phyloP scores from a whole-genome alignment of 2,329 filamentous ascomycete genomes.

The Volutella citrinella region DNA sequence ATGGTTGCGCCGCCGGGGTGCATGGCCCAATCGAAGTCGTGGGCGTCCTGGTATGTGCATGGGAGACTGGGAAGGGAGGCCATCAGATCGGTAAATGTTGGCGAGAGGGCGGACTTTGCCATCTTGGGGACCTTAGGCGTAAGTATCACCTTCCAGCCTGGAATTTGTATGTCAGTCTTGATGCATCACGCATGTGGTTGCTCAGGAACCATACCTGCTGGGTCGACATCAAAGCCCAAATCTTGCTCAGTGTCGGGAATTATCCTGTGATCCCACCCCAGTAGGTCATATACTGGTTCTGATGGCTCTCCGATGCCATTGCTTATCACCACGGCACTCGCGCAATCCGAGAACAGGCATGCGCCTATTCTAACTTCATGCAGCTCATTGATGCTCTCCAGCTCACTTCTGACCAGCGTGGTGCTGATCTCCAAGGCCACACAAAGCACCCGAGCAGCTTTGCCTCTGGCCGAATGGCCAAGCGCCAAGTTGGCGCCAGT shows the following conservation, averaged over 20 bases:
- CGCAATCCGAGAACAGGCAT: conserved; percentile 68
- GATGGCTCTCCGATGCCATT: conserved; percentile 54
- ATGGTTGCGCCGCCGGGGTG: conserved; percentile 69
- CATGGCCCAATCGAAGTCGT: conserved; percentile 70
- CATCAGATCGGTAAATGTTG: conserved; percentile 54
- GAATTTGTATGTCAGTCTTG: conserved; percentile 13
- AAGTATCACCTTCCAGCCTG: conserved; percentile 65
- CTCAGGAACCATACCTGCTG: conserved; percentile 44
- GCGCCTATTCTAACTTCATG: conserved; percentile 64
- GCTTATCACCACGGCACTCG: conserved; percentile 62
- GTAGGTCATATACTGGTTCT: conserved; percentile 54
- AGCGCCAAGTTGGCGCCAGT: conserved; percentile 66
- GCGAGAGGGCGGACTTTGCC: conserved; percentile 47
- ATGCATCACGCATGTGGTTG: background rate
- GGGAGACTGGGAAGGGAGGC: conserved; percentile 45
- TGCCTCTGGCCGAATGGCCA: conserved; percentile 56
- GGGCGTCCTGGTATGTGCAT: conserved; percentile 39
- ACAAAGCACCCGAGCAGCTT: conserved; percentile 61
- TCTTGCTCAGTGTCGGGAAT: conserved; percentile 61
- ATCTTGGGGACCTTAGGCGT: conserved; percentile 59
- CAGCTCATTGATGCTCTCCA: conserved; percentile 57
- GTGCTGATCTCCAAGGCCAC: conserved; percentile 63
- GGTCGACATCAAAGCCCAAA: conserved; percentile 64
- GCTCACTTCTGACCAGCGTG: conserved; percentile 60
- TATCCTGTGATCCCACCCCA: conserved; percentile 63